Percentiles rank a stretch among this genome's conserved stretches.
These are phyloP conservation scores for Lyophyllum shimeji DNA, from an alignment of 768 basidiomycete species.

Conservation along the genomic window DNA sequence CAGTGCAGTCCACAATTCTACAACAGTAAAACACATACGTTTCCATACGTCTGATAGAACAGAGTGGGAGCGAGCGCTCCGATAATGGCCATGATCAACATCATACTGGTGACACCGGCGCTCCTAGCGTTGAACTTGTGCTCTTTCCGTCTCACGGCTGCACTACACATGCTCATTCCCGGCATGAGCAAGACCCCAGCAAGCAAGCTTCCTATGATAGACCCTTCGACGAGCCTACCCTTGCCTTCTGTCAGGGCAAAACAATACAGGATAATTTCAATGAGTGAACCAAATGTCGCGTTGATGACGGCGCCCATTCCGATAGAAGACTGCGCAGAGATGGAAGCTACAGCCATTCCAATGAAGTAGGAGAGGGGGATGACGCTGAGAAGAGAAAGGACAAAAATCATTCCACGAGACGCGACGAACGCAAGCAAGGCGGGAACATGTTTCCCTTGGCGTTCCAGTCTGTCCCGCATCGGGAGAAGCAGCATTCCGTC, in stretches of 20 bases:
- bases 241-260: constrained; percentile 91
- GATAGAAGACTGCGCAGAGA: constrained; percentile 97
- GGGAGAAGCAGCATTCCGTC: constrained; percentile 85
- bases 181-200: constrained; percentile 98
- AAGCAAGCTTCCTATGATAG: constrained; percentile 91
- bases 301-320: constrained; percentile 99
- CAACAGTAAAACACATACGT: constrained; percentile 55
- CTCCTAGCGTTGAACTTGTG: constrained; percentile 99
- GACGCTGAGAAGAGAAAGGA: constrained; percentile 82
- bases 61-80: constrained; percentile 92
- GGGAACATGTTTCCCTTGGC: constrained; percentile 56
- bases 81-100: constrained; percentile 99
- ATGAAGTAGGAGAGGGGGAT: constrained; percentile 99
- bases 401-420: constrained; percentile 77
- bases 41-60: constrained; percentile 98
- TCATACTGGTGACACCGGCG: constrained; percentile 97
- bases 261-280: constrained; percentile 91
- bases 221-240: constrained; percentile 94
- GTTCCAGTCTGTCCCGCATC: constrained; percentile 59
- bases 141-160: constrained; percentile 88
- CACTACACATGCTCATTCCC: constrained; percentile 92
- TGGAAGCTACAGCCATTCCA: constrained; percentile 98
- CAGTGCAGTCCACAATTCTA: neutral
- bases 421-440: constrained; percentile 68
- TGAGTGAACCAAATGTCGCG: constrained; percentile 97